A percentile compares a stretch with the other conserved stretches of the same genome.
Evolutionary conservation across 2,329 filamentous ascomycete genomes (phyloP).

Genomic region (Metarhizium album): DNA sequence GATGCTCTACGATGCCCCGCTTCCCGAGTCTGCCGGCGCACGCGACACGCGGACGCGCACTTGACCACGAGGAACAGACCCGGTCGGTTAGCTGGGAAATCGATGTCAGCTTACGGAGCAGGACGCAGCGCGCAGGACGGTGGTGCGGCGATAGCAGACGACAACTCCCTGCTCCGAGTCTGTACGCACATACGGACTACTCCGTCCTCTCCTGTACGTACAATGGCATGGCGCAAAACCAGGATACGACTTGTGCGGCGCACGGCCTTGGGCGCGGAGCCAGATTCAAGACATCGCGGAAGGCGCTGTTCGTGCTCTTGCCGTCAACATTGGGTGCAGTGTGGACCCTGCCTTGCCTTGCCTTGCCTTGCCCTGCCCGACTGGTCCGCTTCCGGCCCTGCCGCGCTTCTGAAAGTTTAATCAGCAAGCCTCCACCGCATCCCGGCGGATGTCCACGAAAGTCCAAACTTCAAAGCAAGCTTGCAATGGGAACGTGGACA

Average conservation of each 20-base stretch:
- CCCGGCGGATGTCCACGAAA: no score
- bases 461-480: no score
- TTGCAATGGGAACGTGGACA: no score
- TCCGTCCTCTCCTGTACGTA: neutral
- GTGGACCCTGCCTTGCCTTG: no score
- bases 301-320: no score
- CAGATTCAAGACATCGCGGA: no score
- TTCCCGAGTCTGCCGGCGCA: slow-evolving; percentile 3
- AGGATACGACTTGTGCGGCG: neutral
- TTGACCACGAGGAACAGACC: neutral
- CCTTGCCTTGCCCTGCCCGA: slow-evolving; percentile 1
- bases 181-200: no score
- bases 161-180: no score
- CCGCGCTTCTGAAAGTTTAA: no score
- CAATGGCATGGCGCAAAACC: neutral
- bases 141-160: neutral
- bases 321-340: no score
- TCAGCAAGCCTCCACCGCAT: no score
- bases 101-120: neutral
- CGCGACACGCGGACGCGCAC: neutral
- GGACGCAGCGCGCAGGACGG: neutral
- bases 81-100: neutral
- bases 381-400: neutral
- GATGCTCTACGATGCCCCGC: neutral
- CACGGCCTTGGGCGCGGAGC: neutral